phyloP scores from a whole-genome alignment of 176 grass and related monocot genomes.

The Aegilops sharonensis region DNA sequence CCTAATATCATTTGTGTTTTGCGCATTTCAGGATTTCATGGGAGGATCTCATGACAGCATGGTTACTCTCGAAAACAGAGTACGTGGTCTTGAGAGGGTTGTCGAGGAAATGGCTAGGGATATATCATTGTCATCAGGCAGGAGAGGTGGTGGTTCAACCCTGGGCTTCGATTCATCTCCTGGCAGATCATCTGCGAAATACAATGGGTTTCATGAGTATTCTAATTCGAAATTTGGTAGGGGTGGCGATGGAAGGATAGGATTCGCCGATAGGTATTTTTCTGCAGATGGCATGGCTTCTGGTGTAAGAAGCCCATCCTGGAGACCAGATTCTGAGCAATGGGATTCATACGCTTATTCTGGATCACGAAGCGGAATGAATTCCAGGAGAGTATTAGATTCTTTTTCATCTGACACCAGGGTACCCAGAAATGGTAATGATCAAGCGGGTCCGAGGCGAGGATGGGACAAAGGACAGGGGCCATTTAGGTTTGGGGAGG shows the following conservation, averaged over 20 bases:
- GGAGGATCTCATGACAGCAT: constrained; percentile 96
- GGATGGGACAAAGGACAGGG: constrained; percentile 85
- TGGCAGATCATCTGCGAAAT: constrained; percentile 76
- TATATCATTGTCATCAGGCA: constrained; percentile 69
- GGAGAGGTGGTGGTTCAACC: constrained; percentile 65
- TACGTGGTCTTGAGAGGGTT: constrained; percentile 88
- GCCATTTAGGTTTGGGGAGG: constrained; percentile 85
- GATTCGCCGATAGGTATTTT: constrained; percentile 68
- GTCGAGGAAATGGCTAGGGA: constrained; percentile 93
- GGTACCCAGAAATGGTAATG: constrained; percentile 50
- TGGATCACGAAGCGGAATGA: constrained; percentile 58
- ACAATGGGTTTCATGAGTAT: constrained; percentile 79
- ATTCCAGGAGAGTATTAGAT: constrained; percentile 61
- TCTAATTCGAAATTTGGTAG: constrained; percentile 77
- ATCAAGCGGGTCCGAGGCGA: constrained; percentile 50
- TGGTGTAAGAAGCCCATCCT: constrained; percentile 55
- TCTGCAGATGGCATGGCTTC: constrained; percentile 56
- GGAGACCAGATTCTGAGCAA: constrained; percentile 82
- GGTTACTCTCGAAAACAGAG: constrained; percentile 93
- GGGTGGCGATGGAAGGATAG: constrained; percentile 51
- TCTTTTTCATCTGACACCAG: constrained; percentile 57
- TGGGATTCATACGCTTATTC: constrained; percentile 71
- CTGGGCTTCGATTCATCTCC: constrained; percentile 70
- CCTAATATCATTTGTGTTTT: background rate
- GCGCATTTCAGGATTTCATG: constrained; percentile 87